Evolutionary conservation across 1,284 basidiomycete species (phyloP), one percentile per base, ranked within the genome.

Genomic region (Cutaneotrichosporon cavernicola): DNA sequence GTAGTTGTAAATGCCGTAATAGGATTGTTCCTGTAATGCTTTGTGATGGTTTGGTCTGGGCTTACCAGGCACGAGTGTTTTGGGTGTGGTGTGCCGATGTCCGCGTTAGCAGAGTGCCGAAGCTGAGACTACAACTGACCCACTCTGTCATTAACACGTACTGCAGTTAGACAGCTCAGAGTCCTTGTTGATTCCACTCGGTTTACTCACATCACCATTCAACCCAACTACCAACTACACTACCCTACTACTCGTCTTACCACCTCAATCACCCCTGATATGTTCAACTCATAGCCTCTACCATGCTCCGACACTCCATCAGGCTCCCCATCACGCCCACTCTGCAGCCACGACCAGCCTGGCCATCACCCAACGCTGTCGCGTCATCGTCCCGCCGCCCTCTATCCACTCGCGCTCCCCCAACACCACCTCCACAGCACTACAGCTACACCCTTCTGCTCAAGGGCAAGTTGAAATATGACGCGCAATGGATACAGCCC

Each of bases 301-400:
- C 26, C 53, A 56, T 56, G 32, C 36, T 40, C n/a, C 55, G 36
- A 56, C 55, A 56, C 21, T 56, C 55, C 21, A 13, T 40, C 55
- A 56, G 21, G 21, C 36, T 56, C 36, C 43, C 43, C 13, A 31
- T 34, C 31, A 31, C 30, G 30, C 26, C 50, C 51, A 22, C 22
- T 5, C 22, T 50, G 2, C 22, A 13, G 22, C 2, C 22, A 13
- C 22, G 22, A 13, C 26, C 49, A 21, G 21, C 18, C 47, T 49
- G 26, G 52, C 9, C 6, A 21, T 36, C 21, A 31, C 31, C 38
- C 57, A 50, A 58, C 57, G 57, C 57, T 58, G 47, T 36, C 47
- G 57, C 57, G 57, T 58, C 57, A 22, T 58, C 40, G 30, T 57
- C 57, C 21, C 26, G 26, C 2, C 50, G 26, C 13, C 38, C 38